Conservation (phyloP, 2,329 filamentous ascomycete species). For the Dryadomyces quercus-mongolicae region DNA sequence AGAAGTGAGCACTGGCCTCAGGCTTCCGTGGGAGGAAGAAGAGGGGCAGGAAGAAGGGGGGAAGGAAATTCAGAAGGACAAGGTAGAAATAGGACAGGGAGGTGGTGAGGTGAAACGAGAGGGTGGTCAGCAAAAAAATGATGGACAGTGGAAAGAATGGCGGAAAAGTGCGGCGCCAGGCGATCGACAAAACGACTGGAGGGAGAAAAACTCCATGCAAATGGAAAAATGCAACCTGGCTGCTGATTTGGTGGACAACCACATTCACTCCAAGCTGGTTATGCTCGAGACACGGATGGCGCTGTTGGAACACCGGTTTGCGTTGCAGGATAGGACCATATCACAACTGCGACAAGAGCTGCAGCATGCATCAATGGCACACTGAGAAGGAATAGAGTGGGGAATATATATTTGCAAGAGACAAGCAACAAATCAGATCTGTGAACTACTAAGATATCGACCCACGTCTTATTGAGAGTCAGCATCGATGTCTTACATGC, state of each 20-base stretch:
- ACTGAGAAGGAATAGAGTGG: neutral
- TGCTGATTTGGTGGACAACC: no score
- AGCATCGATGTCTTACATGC: no score
- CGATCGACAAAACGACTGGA: no score
- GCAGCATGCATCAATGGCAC: neutral
- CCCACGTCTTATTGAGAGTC: no score
- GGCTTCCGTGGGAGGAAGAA: slow-evolving; percentile 4
- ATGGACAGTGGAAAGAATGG: no score
- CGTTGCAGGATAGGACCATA: neutral
- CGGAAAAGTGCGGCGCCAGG: no score
- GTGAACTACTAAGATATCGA: no score
- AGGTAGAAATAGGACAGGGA: neutral
- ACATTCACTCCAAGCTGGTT: neutral
- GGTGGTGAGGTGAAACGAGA: neutral
- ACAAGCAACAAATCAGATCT: no score
- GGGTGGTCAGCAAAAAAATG: neutral
- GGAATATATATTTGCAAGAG: neutral
- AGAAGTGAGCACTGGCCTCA: neutral
- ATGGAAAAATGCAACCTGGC: no score
- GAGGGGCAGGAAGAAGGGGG: neutral
- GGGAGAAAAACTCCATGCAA: no score
- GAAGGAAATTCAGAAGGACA: neutral
- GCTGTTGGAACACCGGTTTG: neutral
- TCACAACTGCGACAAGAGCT: neutral
- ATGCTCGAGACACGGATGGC: neutral